Evolutionary conservation across 805 yeast species (phyloP).

Genomic region (Kregervanrija pseudodelftensis): DNA sequence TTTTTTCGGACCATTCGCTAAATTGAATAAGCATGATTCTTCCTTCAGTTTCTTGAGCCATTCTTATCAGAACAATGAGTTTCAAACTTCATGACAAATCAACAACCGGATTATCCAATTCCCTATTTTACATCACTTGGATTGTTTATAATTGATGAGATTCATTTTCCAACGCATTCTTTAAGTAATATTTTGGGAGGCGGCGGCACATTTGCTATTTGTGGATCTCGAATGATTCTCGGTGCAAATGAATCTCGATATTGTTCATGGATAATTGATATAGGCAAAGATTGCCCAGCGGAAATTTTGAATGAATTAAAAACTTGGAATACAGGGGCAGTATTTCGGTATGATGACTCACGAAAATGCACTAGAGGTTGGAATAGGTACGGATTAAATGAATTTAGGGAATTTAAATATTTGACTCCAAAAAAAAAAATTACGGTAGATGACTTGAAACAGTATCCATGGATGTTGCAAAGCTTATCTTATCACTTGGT

Average conservation of each 20-base stretch:
- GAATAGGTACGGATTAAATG: slow-evolving; percentile 63
- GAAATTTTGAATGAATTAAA: slow-evolving; percentile 37
- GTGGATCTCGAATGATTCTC: slow-evolving; percentile 61
- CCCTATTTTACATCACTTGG: slow-evolving; percentile 60
- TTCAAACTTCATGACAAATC: background rate
- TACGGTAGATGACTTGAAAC: slow-evolving; percentile 44
- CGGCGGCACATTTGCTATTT: slow-evolving; percentile 75
- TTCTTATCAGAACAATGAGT: background rate
- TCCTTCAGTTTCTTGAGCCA: no score
- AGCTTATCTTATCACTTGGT: slow-evolving; percentile 59
- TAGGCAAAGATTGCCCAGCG: slow-evolving; percentile 70
- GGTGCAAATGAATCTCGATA: slow-evolving; percentile 27
- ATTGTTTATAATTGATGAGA: slow-evolving; percentile 86
- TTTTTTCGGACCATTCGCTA: background rate
- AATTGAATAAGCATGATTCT: background rate
- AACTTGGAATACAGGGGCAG: slow-evolving; percentile 55
- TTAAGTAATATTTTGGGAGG: slow-evolving; percentile 70
- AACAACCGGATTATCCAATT: slow-evolving; percentile 3
- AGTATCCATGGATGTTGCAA: slow-evolving; percentile 29
- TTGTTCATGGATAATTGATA: slow-evolving; percentile 69
- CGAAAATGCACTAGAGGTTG: slow-evolving; percentile 77
- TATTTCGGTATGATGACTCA: slow-evolving; percentile 42
- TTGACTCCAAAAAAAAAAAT: slow-evolving; percentile 55
- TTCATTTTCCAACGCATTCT: slow-evolving; percentile 43
- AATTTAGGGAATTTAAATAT: slow-evolving; percentile 55